phyloP scores from a whole-genome alignment of 2,329 filamentous ascomycete genomes.

The Ascochyta rabiei region DNA sequence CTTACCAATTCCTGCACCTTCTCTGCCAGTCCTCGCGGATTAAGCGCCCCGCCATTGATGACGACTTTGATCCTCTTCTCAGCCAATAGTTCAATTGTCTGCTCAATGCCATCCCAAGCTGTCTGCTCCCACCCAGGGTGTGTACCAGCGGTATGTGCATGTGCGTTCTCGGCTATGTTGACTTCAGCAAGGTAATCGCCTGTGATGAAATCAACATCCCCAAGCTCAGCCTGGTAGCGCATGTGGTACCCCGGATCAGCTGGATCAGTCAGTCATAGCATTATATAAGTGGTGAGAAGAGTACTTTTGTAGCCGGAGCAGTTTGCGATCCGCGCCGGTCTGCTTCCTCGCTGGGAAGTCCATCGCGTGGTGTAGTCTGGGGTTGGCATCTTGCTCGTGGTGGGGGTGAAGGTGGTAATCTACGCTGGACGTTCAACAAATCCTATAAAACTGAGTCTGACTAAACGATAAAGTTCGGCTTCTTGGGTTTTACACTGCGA shows the following conservation, averaged over 20 bases:
- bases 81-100: constrained; percentile 54
- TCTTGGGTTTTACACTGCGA: not conserved
- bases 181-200: constrained; percentile 53
- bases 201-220: constrained; percentile 50
- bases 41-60: constrained; percentile 63
- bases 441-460: too few species aligned
- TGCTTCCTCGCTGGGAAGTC: constrained; percentile 33
- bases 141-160: constrained; percentile 48
- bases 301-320: constrained; percentile 46
- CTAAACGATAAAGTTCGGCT: too few species aligned
- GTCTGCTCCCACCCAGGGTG: constrained; percentile 55
- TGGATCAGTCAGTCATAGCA: constrained; percentile 13
- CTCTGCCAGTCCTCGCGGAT: constrained; percentile 59
- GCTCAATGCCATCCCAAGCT: constrained; percentile 56
- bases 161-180: constrained; percentile 55
- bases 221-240: constrained; percentile 42
- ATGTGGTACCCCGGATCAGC: constrained; percentile 49
- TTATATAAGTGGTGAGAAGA: not conserved
- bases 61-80: constrained; percentile 61
- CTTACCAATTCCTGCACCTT: constrained; percentile 51
- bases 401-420: not conserved
- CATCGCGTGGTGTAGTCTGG: constrained; percentile 31
- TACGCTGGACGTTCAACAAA: too few species aligned
- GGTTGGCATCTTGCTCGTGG: constrained; percentile 15
- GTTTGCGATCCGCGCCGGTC: constrained; percentile 48